A percentile compares a stretch with the other conserved stretches of the same genome.
These are phyloP conservation scores for Malbranchea cinnamomea DNA, from an alignment of 2,329 filamentous ascomycete species.

Conservation along the genomic window DNA sequence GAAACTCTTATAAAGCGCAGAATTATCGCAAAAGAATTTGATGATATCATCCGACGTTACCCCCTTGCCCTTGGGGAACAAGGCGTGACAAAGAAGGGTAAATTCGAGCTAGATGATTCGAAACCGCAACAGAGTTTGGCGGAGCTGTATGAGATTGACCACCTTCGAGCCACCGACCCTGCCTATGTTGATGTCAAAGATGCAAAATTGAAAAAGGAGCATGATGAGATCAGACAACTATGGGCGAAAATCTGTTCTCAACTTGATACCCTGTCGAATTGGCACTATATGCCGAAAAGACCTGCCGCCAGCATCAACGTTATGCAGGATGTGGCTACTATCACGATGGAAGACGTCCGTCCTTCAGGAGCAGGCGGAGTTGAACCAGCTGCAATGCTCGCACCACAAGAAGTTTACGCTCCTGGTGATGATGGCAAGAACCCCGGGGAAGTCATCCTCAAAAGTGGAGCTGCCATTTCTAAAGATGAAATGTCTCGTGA, in stretches of 20 bases:
- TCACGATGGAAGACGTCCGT: slow-evolving; percentile 89
- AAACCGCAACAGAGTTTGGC: slow-evolving; percentile 80
- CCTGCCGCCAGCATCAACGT: slow-evolving; percentile 69
- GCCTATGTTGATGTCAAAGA: slow-evolving; percentile 68
- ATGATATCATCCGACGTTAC: slow-evolving; percentile 71
- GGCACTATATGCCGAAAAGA: slow-evolving; percentile 89
- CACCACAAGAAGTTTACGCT: slow-evolving; percentile 87
- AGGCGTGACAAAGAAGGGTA: slow-evolving; percentile 49
- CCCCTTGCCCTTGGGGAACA: slow-evolving; percentile 57
- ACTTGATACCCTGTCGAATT: slow-evolving; percentile 79
- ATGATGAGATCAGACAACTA: slow-evolving; percentile 64
- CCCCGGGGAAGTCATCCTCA: slow-evolving; percentile 59
- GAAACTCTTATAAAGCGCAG: slow-evolving; percentile 89
- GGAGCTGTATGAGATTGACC: slow-evolving; percentile 88
- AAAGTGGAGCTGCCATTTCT: slow-evolving; percentile 61
- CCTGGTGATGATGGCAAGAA: slow-evolving; percentile 50
- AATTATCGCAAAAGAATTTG: slow-evolving; percentile 79
- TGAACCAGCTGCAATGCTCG: slow-evolving; percentile 51
- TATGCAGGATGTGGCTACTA: slow-evolving; percentile 77
- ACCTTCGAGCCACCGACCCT: slow-evolving; percentile 62
- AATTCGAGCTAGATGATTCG: slow-evolving; percentile 69
- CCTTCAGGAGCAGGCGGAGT: slow-evolving; percentile 61
- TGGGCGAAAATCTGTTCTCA: slow-evolving; percentile 71
- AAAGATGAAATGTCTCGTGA: slow-evolving; percentile 79
- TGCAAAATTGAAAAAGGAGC: slow-evolving; percentile 67